phyloP scores from a whole-genome alignment of 768 basidiomycete genomes.

The Lactifluus piperatus region DNA sequence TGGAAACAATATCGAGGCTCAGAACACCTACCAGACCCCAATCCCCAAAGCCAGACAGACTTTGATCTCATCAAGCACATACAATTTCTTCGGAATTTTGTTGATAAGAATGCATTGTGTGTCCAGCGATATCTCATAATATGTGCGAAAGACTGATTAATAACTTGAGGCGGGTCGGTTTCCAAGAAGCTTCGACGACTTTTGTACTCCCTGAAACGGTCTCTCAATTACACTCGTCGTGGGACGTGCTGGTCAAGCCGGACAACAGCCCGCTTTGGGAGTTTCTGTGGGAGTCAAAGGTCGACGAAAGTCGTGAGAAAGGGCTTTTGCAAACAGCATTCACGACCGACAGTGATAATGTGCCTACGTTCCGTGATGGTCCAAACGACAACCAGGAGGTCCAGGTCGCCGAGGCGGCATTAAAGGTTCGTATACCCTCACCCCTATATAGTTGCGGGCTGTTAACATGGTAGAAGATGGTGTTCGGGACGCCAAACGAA shows the following conservation, averaged over 20 bases:
- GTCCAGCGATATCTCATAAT: slow-evolving; percentile 27
- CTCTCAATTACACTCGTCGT: slow-evolving; percentile 36
- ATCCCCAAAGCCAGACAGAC: slow-evolving; percentile 55
- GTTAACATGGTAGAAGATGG: slow-evolving; percentile 44
- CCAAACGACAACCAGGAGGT: slow-evolving; percentile 31
- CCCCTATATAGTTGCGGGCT: not conserved
- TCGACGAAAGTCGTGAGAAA: slow-evolving; percentile 73
- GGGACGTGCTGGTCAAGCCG: slow-evolving; percentile 42
- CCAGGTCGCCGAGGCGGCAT: slow-evolving; percentile 52
- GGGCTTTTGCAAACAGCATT: slow-evolving; percentile 51
- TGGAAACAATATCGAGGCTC: slow-evolving; percentile 70
- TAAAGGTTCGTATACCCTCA: slow-evolving; percentile 44
- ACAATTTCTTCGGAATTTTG: slow-evolving; percentile 66
- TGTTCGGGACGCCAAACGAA: slow-evolving; percentile 63
- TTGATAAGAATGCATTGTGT: slow-evolving; percentile 84
- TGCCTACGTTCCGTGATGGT: slow-evolving; percentile 25
- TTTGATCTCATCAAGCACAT: slow-evolving; percentile 81
- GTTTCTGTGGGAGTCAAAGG: slow-evolving; percentile 61
- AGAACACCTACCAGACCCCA: slow-evolving; percentile 56
- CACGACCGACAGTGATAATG: slow-evolving; percentile 34
- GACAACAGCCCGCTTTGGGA: slow-evolving; percentile 47
- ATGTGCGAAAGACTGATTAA: slow-evolving; percentile 1
- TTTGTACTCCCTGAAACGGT: slow-evolving; percentile 36
- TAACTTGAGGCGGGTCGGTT: slow-evolving; percentile 51
- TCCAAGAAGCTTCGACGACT: slow-evolving; percentile 35